Evolutionary conservation across 129 eudicot species (phyloP), one percentile per base, ranked within the genome.

Genomic region (Flaveria robusta): DNA sequence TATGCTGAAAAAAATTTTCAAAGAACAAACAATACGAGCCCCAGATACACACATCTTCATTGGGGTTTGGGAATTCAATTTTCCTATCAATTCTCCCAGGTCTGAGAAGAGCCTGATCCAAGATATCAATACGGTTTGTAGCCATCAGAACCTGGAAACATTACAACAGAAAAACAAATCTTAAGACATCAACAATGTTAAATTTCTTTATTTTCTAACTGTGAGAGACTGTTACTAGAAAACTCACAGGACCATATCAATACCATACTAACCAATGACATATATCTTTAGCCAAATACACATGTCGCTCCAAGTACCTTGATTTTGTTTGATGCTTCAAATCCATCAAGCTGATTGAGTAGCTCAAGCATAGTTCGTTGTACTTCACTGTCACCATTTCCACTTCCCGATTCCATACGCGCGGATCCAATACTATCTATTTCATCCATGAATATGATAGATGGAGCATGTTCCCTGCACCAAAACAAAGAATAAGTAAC

Each of bases 301-400:
- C 54, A 24, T n/a, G n/a, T 16, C 64, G 26, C 20, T 62, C 14
- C 43, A 67, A 16, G 43, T 82, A 82, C 83, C 75, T 83, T 83
- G 56, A 78, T 83, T 47, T 83, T 83, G 69, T 83, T 83, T 18
- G 86, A 78, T 50, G 86, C 83, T 68, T 83, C 86, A 68, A 83
- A 83, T 37, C 86, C 86, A 68, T 83, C 86, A 23, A 83, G 66
- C 71, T 83, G 86, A 74, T 74, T 83, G 18, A 83, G 86, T 78
- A 83, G 86, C 83, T 83, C 86, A 4, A 83, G 80, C 86, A 83
- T 83, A 9, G 86, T 83, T 29, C 83, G 65, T 54, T 83, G 86
- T 10, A 83, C 86, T 74, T 83, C 86, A 66, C 80, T 83, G 49
- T 83, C 86, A 78, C 83, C 86, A 83, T 78, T 78, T 51, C 82